Evolutionary conservation across 2,329 filamentous ascomycete species (phyloP), one percentile per base, ranked within the genome.

Genomic region (Cyphellophora attinorum): DNA sequence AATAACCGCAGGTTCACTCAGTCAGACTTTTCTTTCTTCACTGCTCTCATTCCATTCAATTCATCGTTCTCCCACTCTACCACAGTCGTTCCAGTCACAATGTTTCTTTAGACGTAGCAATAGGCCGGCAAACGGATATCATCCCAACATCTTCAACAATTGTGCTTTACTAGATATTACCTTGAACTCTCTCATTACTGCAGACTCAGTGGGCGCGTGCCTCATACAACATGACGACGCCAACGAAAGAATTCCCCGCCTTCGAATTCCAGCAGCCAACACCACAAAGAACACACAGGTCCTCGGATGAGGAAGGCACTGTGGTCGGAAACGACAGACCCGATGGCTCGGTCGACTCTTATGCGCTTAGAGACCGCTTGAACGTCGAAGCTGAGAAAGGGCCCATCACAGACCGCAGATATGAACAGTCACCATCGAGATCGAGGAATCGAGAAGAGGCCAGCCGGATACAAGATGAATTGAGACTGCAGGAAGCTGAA

Each of bases 401-500:
- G 13, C 31, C 35, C 25, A 5, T 51, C 51, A 48, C 48, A 29
- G 42, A 43, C n/a, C 52, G 57, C 43, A 14, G 40, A 34, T 17
- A 47, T 11, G 38, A 53, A 40, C 49, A 45, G 27, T 78, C 76
- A 1, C 68, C 72, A 2, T 74, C 73, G 0, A 64, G 68, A 38
- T 74, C 73, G 0, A 64, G 68, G 38, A 65, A 62, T 11, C 66
- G 76, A 25, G 77, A 81, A 53, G 65, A 77, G 48, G 67, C 71
- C 5, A 65, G 67, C 40, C 64, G 76, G 30, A 58, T 82, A 18
- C 71, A 79, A 36, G 79, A 84, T 55, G 78, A 83, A 40, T 57
- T 83, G 34, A 65, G 72, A 28, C 60, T 83, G 51, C 62, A 81
- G 29, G 71, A 78, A 44, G 72, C 76, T 2, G 79, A 84, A 57